Base-by-base conservation (phyloP, 768 basidiomycete species). In the Amanita molliuscula region DNA sequence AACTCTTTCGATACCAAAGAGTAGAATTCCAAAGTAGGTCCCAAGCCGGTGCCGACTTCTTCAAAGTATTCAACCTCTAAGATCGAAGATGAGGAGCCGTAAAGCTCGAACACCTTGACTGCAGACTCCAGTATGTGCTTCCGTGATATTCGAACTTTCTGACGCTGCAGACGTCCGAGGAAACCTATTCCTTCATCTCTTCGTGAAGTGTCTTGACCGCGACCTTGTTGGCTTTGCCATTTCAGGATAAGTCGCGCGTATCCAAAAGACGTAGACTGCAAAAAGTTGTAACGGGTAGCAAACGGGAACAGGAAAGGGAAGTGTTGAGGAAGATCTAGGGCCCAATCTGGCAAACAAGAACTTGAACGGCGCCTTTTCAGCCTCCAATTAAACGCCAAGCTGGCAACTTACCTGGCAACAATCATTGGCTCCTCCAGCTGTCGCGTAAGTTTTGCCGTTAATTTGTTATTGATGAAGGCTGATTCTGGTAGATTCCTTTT, bases 231-330 rank as follows among this genome's bases (percentile, higher is more conserved):
- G 59, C 85, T 89, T 64, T 93, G 89, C 88, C 90, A 96, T 61
- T 93, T 92, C 47, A 92, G 70, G 55, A 99, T 94, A 13, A 98
- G 77, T 13, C 96, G 87, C 0, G 92, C 91, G 63, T 97, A 97
- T 44, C 96, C 96, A 58, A 98, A 98, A 1, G 95, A 94, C 0
- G 95, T 96, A 3, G 92, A 95, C 65, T 98, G 94, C 6, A 99
- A 71, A 77, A 97, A 98, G 57, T 88, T 87, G 68, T 93, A 98
- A 28, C 96, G 89, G 10, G 94, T 96, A 18, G 94, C 87, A 66
- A 99, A 98, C 0, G 96, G 96, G 77, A 99, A 98, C 8, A 99
- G 77, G 81, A 99, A 99, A 0, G 95, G 88, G 77, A 96, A 99
- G 59, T 93, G 86, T 59, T 90, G 90, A 1, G 94, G 93, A 5